phyloP scores from a whole-genome alignment of 2,329 filamentous ascomycete species.

The Paraconiothyrium brasiliense region DNA sequence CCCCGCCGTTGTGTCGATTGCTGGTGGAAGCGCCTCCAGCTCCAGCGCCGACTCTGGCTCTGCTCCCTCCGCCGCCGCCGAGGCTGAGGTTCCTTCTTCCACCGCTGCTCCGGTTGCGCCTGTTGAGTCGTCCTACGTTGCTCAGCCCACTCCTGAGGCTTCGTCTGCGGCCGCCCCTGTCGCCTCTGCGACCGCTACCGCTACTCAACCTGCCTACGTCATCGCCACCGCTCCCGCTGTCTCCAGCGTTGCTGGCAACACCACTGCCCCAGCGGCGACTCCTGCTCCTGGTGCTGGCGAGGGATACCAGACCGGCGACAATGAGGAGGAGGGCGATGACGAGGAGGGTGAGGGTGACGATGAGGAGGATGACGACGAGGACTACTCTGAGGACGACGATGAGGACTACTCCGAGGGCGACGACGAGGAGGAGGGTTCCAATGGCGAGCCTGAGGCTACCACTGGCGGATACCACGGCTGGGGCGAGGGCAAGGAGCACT shows the following conservation, averaged over 20 bases:
- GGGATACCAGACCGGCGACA: background rate
- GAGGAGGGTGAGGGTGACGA: background rate
- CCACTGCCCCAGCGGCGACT: background rate
- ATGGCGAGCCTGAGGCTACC: background rate
- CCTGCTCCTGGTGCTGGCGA: background rate
- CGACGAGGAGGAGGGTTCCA: background rate
- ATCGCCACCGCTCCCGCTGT: conserved; percentile 12
- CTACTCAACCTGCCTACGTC: background rate
- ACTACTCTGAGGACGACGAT: background rate
- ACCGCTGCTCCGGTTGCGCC: background rate
- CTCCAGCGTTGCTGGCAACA: background rate
- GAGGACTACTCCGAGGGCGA: background rate
- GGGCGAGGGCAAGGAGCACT: conserved; percentile 3
- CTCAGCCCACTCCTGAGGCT: background rate
- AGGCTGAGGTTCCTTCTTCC: background rate
- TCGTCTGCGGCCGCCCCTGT: background rate
- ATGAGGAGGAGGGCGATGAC: background rate
- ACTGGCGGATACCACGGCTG: conserved; percentile 5
- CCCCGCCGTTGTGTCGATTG: conserved; percentile 29
- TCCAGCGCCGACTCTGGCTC: background rate
- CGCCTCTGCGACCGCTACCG: background rate
- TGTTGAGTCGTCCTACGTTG: background rate
- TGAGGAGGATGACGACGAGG: background rate
- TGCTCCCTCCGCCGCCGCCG: background rate
- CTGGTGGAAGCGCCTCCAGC: conserved; percentile 13